Evolutionary conservation across 2,329 filamentous ascomycete genomes (phyloP).

Genomic region (Colletotrichum viniferum): DNA sequence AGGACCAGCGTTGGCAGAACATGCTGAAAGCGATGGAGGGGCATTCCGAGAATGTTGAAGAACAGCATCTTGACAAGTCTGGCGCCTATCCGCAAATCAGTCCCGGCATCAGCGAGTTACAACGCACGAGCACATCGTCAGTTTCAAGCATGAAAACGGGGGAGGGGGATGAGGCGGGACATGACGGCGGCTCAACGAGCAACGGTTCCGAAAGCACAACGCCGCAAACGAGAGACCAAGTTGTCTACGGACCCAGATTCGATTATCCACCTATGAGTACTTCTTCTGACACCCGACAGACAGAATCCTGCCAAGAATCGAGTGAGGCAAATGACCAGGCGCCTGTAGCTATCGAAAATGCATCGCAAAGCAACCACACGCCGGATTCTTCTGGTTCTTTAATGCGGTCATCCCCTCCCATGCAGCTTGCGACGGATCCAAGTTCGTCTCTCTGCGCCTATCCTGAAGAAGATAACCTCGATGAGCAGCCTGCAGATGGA

Average conservation of each 20-base stretch:
- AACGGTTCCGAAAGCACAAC: not conserved
- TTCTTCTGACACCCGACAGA: not conserved
- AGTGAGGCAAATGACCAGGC: not conserved
- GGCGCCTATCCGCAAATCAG: not conserved
- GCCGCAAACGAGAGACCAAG: not conserved
- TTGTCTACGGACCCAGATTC: not conserved
- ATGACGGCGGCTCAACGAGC: not conserved
- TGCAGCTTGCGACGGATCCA: not conserved
- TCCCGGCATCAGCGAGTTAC: not conserved
- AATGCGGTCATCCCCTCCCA: not conserved
- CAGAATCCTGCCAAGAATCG: not conserved
- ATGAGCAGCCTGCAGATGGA: not conserved
- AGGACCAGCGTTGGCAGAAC: conserved; percentile 4
- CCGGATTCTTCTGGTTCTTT: not conserved
- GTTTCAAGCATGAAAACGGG: not conserved
- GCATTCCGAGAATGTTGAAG: too few species aligned
- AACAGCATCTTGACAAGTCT: not conserved
- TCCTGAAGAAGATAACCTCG: not conserved
- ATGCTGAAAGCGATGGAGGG: not conserved
- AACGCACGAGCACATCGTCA: not conserved
- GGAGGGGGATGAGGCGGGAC: not conserved
- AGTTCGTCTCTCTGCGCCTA: not conserved
- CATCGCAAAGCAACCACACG: not conserved
- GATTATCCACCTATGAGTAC: not conserved
- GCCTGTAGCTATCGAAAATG: not conserved